Base-by-base conservation (phyloP, 164 flowering plant species). In the Sextonia rubra region DNA sequence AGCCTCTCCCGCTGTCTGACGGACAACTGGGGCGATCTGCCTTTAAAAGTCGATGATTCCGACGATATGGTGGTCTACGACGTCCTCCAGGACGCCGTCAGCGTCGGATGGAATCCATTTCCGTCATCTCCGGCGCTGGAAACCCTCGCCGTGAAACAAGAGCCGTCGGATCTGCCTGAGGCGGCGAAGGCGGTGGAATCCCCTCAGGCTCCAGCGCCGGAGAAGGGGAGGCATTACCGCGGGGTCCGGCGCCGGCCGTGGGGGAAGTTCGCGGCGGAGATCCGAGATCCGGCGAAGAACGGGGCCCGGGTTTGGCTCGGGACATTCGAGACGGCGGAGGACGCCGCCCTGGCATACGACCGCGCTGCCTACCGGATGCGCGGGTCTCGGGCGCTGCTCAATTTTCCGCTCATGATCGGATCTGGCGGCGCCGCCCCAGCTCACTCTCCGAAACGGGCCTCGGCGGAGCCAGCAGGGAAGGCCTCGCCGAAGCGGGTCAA, bases 61-160 rank as follows among this genome's bases (percentile, higher is more conserved):
- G 94, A 95, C 27, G 99, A 95, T 71, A 91, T 95, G 98, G 73
- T 95, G 2, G 74, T 92, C 2, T 89, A 80, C 72, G 84, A 86
- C 2, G 74, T 90, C 8, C 84, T 92, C 64, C 86, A 80, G 4
- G 96, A 92, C 52, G 97, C 95, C 58, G 83, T 86, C 25, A 82
- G 37, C n/a, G 77, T 72, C 18, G 98, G 98, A 0, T 92, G 96
- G 98, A 73, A 75, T 27, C 94, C 97, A 20, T 61, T 24, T 4
- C n/a, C 47, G 64, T 6, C 61, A 5, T 37, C 44, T 37, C 9
- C 9, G 44, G 44, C 2, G 58, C 15, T 0, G n/a, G 58, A 20
- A 12, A 52, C 58, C 14, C 17, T 25, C 17, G 44, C 61, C 3
- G 75, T 66, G 58, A 80, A 81, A 52, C 24, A 78, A 20, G 86